A percentile compares a stretch with the other conserved stretches of the same genome.
Evolutionary conservation across 495 filamentous ascomycete species (phyloP).

Genomic region (Lasiosphaeria miniovina): DNA sequence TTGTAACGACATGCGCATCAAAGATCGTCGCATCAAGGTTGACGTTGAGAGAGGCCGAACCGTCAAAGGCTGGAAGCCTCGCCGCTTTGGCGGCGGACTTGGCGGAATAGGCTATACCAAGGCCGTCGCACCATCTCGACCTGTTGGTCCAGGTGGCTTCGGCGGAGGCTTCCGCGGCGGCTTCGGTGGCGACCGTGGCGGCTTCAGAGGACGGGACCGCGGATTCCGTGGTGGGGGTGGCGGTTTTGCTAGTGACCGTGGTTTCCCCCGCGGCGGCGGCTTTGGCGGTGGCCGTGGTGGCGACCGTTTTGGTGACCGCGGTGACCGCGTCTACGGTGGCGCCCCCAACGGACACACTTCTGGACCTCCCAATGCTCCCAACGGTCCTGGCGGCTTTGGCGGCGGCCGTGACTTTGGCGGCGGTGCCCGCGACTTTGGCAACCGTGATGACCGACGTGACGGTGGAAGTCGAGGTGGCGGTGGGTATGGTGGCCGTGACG

Average conservation of each 20-base stretch:
- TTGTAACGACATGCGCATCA: slow-evolving; percentile 86
- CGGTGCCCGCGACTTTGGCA: slow-evolving; percentile 29
- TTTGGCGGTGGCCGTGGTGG: slow-evolving; percentile 53
- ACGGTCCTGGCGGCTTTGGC: slow-evolving; percentile 57
- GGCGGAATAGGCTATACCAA: slow-evolving; percentile 94
- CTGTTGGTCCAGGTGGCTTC: slow-evolving; percentile 69
- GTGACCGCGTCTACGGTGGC: slow-evolving; percentile 35
- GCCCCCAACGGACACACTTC: slow-evolving; percentile 43
- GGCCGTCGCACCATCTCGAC: slow-evolving; percentile 65
- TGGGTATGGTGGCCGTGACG: slow-evolving; percentile 54
- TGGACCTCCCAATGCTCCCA: slow-evolving; percentile 71
- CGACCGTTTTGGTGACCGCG: slow-evolving; percentile 47
- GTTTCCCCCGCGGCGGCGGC: slow-evolving; percentile 55
- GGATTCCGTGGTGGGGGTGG: slow-evolving; percentile 55
- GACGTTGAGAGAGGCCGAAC: slow-evolving; percentile 96
- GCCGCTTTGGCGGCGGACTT: slow-evolving; percentile 86
- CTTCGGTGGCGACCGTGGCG: slow-evolving; percentile 31
- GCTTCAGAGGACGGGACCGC: slow-evolving; percentile 44
- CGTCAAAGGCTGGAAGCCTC: slow-evolving; percentile 90
- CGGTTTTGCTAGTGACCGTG: slow-evolving; percentile 52
- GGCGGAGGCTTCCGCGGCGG: slow-evolving; percentile 63
- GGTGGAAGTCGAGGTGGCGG: slow-evolving; percentile 46
- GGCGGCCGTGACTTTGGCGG: slow-evolving; percentile 46
- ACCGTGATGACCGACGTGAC: slow-evolving; percentile 24
- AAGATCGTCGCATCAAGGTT: slow-evolving; percentile 85